Evolutionary conservation across 768 basidiomycete genomes (phyloP).

Genomic region (Boletellus emodensis): DNA sequence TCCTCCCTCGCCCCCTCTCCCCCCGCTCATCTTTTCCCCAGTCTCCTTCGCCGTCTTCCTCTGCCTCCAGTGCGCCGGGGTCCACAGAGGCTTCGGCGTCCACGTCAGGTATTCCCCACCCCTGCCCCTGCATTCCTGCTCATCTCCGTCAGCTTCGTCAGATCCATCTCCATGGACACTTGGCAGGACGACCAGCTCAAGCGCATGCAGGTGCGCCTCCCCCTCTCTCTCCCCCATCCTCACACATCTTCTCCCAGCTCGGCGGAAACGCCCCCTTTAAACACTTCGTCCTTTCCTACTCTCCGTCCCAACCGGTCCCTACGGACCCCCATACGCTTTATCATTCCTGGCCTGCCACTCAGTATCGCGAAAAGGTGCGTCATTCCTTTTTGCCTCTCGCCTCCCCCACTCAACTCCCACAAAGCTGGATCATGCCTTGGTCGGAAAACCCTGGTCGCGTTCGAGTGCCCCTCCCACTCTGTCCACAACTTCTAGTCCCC

Average conservation of each 20-base stretch:
- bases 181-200: slow-evolving; percentile 87
- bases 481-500: slow-evolving; percentile 34
- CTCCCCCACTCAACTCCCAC: slow-evolving; percentile 16
- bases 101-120: slow-evolving; percentile 64
- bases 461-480: slow-evolving; percentile 59
- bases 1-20: not conserved
- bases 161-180: slow-evolving; percentile 95
- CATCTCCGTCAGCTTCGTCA: slow-evolving; percentile 64
- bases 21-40: slow-evolving; percentile 5
- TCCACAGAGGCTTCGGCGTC: slow-evolving; percentile 88
- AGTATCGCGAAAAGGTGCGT: slow-evolving; percentile 91
- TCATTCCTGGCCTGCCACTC: slow-evolving; percentile 89
- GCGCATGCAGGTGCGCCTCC: slow-evolving; percentile 75
- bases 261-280: slow-evolving; percentile 87
- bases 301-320: slow-evolving; percentile 63
- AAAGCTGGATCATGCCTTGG: slow-evolving; percentile 75
- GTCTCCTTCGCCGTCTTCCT: slow-evolving; percentile 82
- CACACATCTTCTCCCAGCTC: slow-evolving; percentile 43
- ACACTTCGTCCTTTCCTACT: slow-evolving; percentile 70
- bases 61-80: slow-evolving; percentile 84
- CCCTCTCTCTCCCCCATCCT: slow-evolving; percentile 1
- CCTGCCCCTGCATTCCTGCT: not conserved
- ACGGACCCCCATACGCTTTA: slow-evolving; percentile 72
- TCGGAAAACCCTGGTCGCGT: slow-evolving; percentile 75
- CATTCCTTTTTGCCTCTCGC: not conserved